These are phyloP conservation scores for Ustilago sp. DNA, from an alignment of 1,284 basidiomycete species.

Conservation along the genomic window DNA sequence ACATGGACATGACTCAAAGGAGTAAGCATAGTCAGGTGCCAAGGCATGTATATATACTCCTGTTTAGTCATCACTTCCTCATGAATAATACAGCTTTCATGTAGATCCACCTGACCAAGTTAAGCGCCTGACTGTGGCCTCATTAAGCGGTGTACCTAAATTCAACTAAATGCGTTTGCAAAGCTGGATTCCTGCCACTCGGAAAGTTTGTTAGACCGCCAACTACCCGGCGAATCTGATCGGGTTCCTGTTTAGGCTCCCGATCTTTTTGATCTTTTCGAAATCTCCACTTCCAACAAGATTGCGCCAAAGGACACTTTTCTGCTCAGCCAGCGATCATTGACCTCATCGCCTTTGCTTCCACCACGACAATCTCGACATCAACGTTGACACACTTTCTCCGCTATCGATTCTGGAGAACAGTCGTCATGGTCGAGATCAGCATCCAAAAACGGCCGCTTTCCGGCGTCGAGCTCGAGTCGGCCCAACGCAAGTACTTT, in stretches of 20 bases:
- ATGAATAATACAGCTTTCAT: too few species aligned
- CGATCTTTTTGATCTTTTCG: constrained; percentile 8
- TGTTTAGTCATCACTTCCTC: too few species aligned
- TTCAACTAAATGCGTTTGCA: too few species aligned
- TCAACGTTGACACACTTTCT: background rate
- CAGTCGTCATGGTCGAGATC: constrained; percentile 51
- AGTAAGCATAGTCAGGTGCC: too few species aligned
- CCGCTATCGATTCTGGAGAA: too few species aligned
- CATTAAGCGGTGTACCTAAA: too few species aligned
- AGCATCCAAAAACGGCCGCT: constrained; percentile 66
- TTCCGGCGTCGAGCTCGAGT: constrained; percentile 47
- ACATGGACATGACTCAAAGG: too few species aligned
- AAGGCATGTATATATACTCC: too few species aligned
- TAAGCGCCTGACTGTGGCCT: too few species aligned
- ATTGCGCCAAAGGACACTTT: background rate
- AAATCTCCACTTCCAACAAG: constrained; percentile 12
- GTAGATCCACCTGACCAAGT: too few species aligned
- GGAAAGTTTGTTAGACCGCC: background rate
- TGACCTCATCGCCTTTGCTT: background rate
- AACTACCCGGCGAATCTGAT: background rate
- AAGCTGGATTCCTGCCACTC: too few species aligned
- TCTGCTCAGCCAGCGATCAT: constrained; percentile 10
- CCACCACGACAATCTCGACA: background rate
- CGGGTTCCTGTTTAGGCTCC: background rate
- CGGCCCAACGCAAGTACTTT: constrained; percentile 61